Conservation (phyloP, 2,329 filamentous ascomycete species). For the Stemphylium vesicarium region DNA sequence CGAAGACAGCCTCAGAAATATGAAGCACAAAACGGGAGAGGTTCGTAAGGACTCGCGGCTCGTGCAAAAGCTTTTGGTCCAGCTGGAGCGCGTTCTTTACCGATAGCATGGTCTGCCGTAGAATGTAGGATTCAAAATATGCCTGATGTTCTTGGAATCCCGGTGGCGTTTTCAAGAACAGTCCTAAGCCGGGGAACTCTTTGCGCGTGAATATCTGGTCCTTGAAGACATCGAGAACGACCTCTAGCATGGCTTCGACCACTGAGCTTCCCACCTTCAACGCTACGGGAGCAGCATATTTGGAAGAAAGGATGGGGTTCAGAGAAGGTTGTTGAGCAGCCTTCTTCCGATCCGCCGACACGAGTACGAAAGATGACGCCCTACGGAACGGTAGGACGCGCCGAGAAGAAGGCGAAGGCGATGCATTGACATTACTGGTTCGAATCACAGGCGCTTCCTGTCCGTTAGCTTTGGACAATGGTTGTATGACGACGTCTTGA, state of each 20-base stretch:
- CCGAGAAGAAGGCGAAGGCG: conserved; percentile 42
- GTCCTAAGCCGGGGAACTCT: conserved; percentile 85
- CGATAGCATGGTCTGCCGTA: conserved; percentile 75
- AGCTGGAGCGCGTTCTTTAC: conserved; percentile 73
- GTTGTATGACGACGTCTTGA: conserved; percentile 81
- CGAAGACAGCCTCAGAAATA: conserved; percentile 87
- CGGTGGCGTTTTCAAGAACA: conserved; percentile 87
- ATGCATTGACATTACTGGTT: conserved; percentile 65
- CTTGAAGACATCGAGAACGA: conserved; percentile 79
- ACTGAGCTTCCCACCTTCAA: conserved; percentile 69
- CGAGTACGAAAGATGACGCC: conserved; percentile 88
- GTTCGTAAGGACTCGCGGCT: conserved; percentile 86
- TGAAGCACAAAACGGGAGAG: conserved; percentile 80
- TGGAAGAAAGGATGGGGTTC: conserved; percentile 67
- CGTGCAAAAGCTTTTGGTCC: conserved; percentile 74
- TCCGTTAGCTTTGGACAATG: conserved; percentile 67
- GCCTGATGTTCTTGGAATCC: conserved; percentile 94
- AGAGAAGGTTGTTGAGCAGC: conserved; percentile 67
- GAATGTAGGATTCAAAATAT: conserved; percentile 89
- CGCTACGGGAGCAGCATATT: conserved; percentile 55
- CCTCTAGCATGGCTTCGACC: conserved; percentile 76
- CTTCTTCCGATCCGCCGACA: conserved; percentile 71
- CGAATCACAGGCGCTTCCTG: conserved; percentile 71
- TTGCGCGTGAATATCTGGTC: conserved; percentile 86
- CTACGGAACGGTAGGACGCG: conserved; percentile 72